Percentiles rank a stretch among this genome's conserved stretches.
Conservation (phyloP, 2,329 filamentous ascomycete genomes). For the Phaeomoniella chlamydospora region DNA sequence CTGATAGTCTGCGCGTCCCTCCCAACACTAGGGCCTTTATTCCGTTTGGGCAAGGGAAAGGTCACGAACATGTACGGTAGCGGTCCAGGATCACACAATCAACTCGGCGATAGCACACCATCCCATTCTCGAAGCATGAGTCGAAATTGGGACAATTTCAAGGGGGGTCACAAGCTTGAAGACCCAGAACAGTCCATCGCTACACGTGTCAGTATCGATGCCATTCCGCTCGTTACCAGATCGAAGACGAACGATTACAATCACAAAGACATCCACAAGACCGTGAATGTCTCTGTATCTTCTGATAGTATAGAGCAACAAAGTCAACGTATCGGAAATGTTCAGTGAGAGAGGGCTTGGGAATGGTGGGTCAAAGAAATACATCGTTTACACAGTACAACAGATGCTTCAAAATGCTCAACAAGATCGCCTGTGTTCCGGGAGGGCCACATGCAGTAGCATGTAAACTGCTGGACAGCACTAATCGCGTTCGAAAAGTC, state of each 20-base stretch:
- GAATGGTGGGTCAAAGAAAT: too few species aligned
- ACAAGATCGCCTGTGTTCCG: too few species aligned
- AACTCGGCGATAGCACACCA: not conserved
- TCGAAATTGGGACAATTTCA: not conserved
- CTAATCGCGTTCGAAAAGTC: too few species aligned
- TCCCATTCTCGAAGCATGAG: not conserved
- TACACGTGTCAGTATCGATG: not conserved
- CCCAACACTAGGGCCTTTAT: not conserved
- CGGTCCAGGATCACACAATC: not conserved
- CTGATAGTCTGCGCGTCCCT: not conserved
- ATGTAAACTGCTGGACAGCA: too few species aligned
- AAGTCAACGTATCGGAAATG: too few species aligned
- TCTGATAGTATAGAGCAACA: not conserved
- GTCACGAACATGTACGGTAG: not conserved
- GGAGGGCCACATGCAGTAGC: too few species aligned
- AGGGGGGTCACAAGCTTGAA: not conserved
- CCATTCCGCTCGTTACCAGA: not conserved
- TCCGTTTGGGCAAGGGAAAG: not conserved
- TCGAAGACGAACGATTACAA: not conserved
- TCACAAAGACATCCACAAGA: not conserved
- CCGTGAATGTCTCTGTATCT: not conserved
- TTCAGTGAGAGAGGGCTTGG: too few species aligned
- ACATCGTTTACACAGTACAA: too few species aligned
- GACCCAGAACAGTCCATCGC: not conserved
- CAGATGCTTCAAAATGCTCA: too few species aligned